Base-by-base conservation (phyloP, 176 grass and related monocot genomes). In the Triticum monococcum region DNA sequence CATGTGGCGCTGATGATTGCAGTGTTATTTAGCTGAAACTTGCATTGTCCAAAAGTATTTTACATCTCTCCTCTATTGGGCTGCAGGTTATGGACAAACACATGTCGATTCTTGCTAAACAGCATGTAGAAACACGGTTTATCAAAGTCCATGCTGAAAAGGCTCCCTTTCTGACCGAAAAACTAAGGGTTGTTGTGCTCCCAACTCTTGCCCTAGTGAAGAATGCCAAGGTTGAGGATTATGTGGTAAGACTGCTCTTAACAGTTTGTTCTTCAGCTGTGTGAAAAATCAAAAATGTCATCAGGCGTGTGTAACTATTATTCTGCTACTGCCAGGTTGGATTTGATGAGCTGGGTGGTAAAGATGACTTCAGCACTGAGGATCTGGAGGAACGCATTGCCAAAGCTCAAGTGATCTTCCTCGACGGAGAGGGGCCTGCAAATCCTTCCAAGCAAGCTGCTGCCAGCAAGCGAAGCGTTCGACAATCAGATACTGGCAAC, bases 91-190 rank as follows among this genome's bases (percentile, higher is more conserved):
- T 99, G 89, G 97, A 99, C 84, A 96, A 96, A 22, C 97, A 99
- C 86, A 43, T 96, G 77, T 80, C 61, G 2, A 91, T 90, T 91
- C 87, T 99, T 72, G 97, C 97, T 4, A 91, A 96, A 76, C 97
- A 99, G 82, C 97, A 99, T 88, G 86, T 92, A 43, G 97, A 99
- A 65, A 96, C 97, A 31, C 90, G 94, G 41, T 99, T 99, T 85
- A 76, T 96, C 37, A 99, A 99, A 90, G 86, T 99, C 78, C 92
- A 99, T 86, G 97, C 97, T 54, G 94, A 98, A 61, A 98, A 98
- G 80, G 89, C 92, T 24, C 97, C 97, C 45, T 98, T 96, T 81
- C 57, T 98, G 85, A 98, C 97, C 0, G 94, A 96, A 72, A 98
- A 98, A 68, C 90, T 98, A 33, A 94, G 94, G 84, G 80, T 98